phyloP scores from a whole-genome alignment of 805 yeast genomes.

The Monosporozyma servazzii region DNA sequence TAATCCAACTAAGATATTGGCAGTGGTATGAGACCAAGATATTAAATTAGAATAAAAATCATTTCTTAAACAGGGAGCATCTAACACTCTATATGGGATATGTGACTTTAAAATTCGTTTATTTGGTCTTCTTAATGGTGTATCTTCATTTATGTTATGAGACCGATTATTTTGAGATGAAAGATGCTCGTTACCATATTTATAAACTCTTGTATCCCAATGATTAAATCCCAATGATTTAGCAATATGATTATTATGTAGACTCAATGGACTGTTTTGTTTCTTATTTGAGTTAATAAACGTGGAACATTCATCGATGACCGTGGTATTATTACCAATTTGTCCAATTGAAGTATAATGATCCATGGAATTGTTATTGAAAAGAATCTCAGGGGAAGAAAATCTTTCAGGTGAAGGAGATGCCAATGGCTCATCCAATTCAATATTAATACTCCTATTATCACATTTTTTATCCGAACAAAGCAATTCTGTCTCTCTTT shows the following conservation, averaged over 20 bases:
- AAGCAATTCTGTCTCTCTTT: background rate
- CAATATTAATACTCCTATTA: background rate
- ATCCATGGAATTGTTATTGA: conserved; percentile 18
- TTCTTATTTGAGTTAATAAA: conserved; percentile 3
- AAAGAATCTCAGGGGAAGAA: conserved; percentile 27
- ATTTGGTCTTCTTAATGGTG: conserved; percentile 12
- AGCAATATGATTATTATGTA: conserved; percentile 37
- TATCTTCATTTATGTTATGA: background rate
- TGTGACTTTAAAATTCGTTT: conserved; percentile 28
- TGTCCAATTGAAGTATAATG: conserved; percentile 15
- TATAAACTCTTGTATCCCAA: conserved; percentile 11
- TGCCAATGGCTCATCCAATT: conserved; percentile 7
- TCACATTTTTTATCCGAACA: too few species aligned
- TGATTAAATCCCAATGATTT: conserved; percentile 36
- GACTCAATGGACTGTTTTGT: conserved; percentile 3
- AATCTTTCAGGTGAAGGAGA: conserved; percentile 23
- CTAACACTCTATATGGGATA: conserved; percentile 43
- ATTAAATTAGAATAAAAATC: conserved; percentile 72
- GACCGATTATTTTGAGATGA: background rate
- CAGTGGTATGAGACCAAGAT: conserved; percentile 51
- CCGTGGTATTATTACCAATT: background rate
- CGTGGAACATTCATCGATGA: background rate
- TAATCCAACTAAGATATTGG: conserved; percentile 56
- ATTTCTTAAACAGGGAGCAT: conserved; percentile 63
- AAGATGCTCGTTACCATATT: background rate